Conservation (phyloP, 306 rosid genomes). For the Vachellia collinsii region DNA sequence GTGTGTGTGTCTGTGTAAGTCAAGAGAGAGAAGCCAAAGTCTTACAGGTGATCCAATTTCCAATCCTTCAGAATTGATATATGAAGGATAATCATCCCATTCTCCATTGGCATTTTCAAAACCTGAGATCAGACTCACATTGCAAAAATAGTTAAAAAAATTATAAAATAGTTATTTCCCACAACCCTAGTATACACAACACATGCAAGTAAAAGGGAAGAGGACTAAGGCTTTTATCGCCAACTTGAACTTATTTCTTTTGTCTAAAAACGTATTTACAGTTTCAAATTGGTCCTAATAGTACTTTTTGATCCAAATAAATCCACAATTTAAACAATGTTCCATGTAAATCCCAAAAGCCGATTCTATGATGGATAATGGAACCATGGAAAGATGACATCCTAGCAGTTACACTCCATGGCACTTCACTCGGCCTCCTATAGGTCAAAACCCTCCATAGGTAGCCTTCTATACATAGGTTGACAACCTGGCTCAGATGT, state of each 20-base stretch:
- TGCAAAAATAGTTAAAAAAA: neutral
- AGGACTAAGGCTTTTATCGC: neutral
- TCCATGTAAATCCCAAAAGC: neutral
- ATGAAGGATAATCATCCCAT: conserved; percentile 86
- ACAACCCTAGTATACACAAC: neutral
- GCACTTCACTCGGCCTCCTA: too few species aligned
- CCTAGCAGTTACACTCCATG: too few species aligned
- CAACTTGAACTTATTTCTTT: neutral
- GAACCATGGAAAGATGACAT: neutral
- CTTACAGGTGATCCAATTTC: conserved; percentile 87
- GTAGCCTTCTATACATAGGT: too few species aligned
- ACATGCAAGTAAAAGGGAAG: neutral
- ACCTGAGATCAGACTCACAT: conserved; percentile 54
- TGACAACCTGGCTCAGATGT: too few species aligned
- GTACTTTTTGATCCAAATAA: neutral
- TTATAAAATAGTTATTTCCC: neutral
- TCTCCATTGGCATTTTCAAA: conserved; percentile 68
- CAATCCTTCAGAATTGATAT: conserved; percentile 71
- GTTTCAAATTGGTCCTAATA: neutral
- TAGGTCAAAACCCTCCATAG: too few species aligned
- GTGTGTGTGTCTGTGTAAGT: neutral
- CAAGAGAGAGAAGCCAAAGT: conserved; percentile 21
- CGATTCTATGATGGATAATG: neutral
- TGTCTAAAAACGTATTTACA: neutral
- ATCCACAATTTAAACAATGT: neutral